A percentile compares a stretch with the other conserved stretches of the same genome.
Conservation (phyloP, 2,329 filamentous ascomycete genomes). For the Fusarium sp. region DNA sequence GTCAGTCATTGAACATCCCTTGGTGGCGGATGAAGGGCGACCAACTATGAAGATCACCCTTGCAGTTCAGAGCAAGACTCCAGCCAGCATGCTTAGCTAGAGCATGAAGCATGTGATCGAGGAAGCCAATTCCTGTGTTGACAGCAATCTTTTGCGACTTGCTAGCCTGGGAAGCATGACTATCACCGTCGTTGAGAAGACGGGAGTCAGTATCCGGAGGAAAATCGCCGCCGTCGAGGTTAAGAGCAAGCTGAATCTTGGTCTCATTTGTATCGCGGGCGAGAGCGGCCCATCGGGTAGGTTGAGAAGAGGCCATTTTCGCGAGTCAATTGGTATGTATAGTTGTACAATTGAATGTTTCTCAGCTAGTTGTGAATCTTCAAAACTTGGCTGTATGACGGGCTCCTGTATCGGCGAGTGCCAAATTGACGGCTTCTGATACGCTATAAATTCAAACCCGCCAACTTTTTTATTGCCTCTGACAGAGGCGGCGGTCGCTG, state of each 20-base stretch:
- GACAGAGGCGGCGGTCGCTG: constrained; percentile 23
- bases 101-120: constrained; percentile 99
- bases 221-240: constrained; percentile 89
- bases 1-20: constrained; percentile 22
- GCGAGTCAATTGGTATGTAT: constrained; percentile 26
- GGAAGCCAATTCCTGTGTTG: constrained; percentile 94
- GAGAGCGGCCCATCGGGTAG: constrained; percentile 77
- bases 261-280: constrained; percentile 97
- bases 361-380: constrained; percentile 12
- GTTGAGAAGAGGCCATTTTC: constrained; percentile 46
- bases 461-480: constrained; percentile 38
- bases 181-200: constrained; percentile 64
- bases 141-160: constrained; percentile 88
- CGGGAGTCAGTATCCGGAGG: constrained; percentile 72
- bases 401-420: constrained; percentile 49
- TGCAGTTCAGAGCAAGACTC: constrained; percentile 85
- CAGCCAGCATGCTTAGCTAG: constrained; percentile 96
- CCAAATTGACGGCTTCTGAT: constrained; percentile 47
- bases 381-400: constrained; percentile 25
- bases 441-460: constrained; percentile 32
- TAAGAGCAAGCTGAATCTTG: constrained; percentile 92
- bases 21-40: constrained; percentile 39
- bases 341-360: constrained; percentile 1
- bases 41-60: constrained; percentile 91
- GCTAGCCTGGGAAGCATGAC: constrained; percentile 87